Conservation (phyloP, 371 early-diverging fungal species). For the Lichtheimia hyalospora region DNA sequence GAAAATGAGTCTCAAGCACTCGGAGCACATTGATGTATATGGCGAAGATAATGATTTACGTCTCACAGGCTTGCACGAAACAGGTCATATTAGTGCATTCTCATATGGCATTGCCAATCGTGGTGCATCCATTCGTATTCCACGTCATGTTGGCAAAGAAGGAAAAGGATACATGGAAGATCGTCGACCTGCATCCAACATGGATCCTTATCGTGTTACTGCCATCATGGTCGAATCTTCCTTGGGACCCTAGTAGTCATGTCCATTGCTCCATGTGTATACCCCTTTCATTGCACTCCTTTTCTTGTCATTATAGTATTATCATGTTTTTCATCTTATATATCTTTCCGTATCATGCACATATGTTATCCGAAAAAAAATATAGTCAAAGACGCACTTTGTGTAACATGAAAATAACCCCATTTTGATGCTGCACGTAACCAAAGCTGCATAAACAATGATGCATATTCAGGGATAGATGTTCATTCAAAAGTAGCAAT, state of each 20-base stretch:
- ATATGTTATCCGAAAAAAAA: too few species aligned
- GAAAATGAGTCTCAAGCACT: conserved; percentile 50
- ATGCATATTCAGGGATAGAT: too few species aligned
- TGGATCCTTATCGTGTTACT: conserved; percentile 66
- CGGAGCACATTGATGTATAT: conserved; percentile 64
- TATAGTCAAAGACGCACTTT: too few species aligned
- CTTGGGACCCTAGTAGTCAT: conserved; percentile 15
- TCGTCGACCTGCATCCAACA: conserved; percentile 65
- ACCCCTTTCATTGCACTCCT: not conserved
- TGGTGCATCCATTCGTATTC: conserved; percentile 67
- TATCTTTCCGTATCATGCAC: too few species aligned
- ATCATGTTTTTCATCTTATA: not conserved
- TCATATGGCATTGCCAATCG: conserved; percentile 63
- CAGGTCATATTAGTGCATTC: conserved; percentile 59
- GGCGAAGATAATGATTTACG: conserved; percentile 65
- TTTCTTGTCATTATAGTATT: not conserved
- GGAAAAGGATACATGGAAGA: conserved; percentile 67
- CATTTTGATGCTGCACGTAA: too few species aligned
- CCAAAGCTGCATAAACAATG: too few species aligned
- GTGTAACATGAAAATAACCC: too few species aligned
- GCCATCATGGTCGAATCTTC: conserved; percentile 57
- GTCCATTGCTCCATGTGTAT: not conserved
- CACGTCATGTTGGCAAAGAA: conserved; percentile 56
- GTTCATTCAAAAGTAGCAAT: too few species aligned
- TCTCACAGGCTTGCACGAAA: conserved; percentile 60